These are phyloP conservation scores for Solioccasus polychromus DNA, from an alignment of 768 basidiomycete species.

Conservation along the genomic window DNA sequence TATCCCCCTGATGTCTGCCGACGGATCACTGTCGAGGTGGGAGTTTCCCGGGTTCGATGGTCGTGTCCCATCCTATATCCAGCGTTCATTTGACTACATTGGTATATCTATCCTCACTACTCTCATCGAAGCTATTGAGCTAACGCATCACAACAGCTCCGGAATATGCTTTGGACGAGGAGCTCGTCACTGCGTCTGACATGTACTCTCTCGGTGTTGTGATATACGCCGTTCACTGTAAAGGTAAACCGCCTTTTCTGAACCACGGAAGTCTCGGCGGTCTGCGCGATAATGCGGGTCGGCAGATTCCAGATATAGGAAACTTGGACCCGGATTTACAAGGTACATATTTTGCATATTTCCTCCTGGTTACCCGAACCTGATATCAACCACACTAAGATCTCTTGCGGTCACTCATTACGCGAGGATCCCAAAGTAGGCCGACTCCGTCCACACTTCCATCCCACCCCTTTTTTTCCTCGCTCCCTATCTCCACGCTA, in stretches of 20 bases:
- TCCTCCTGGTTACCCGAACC: constrained; percentile 3
- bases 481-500: constrained; percentile 90
- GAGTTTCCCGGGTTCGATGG: constrained; percentile 89
- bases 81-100: constrained; percentile 94
- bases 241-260: constrained; percentile 82
- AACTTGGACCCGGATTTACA: constrained; percentile 70
- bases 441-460: constrained; percentile 80
- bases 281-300: constrained; percentile 67
- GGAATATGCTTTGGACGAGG: constrained; percentile 91
- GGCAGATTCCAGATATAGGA: constrained; percentile 59
- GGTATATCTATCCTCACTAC: constrained; percentile 42
- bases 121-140: not conserved
- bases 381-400: constrained; percentile 40
- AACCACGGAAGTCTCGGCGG: constrained; percentile 74
- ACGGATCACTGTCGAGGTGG: constrained; percentile 79
- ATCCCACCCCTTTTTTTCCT: constrained; percentile 89
- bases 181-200: constrained; percentile 82
- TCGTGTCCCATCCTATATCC: constrained; percentile 73
- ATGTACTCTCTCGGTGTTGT: constrained; percentile 92
- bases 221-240: constrained; percentile 88
- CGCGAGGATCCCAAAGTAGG: constrained; percentile 68
- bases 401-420: constrained; percentile 77
- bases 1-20: constrained; percentile 65
- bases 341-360: constrained; percentile 42
- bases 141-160: constrained; percentile 57